These are phyloP conservation scores for Castanopsis chinensis DNA, from an alignment of 306 rosid species.

Conservation along the genomic window DNA sequence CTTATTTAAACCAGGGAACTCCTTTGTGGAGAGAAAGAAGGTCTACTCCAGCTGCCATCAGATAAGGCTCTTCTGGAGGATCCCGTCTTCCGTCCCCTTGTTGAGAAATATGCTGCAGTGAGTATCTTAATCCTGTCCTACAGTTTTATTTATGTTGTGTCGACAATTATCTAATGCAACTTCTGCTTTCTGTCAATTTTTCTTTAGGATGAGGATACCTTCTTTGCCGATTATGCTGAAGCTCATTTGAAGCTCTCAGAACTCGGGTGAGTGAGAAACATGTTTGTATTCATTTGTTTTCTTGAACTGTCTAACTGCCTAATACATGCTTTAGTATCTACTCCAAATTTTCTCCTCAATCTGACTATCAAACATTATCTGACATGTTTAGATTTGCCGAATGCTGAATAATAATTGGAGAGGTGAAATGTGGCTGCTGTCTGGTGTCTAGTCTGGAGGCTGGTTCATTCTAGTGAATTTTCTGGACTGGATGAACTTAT, in stretches of 20 bases:
- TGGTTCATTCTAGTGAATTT: conserved; percentile 7
- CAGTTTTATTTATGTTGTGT: not conserved
- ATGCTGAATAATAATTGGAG: conserved; percentile 1
- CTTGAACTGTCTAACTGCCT: not conserved
- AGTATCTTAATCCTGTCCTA: not conserved
- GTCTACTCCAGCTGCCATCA: conserved; percentile 48
- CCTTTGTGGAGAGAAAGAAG: conserved; percentile 38
- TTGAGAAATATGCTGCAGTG: conserved; percentile 56
- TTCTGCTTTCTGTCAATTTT: conserved; percentile 1
- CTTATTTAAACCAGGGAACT: conserved; percentile 30
- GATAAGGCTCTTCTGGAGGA: conserved; percentile 63
- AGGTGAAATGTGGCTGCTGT: not conserved
- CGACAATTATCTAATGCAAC: not conserved
- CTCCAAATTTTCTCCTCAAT: not conserved
- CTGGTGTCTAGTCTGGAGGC: not conserved
- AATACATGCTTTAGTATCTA: not conserved
- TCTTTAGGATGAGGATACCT: conserved; percentile 45
- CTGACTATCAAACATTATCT: not conserved
- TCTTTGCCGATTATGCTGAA: conserved; percentile 49
- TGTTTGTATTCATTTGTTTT: not conserved
- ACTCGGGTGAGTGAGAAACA: conserved; percentile 45
- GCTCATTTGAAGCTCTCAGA: conserved; percentile 55
- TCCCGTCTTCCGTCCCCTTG: conserved; percentile 54
- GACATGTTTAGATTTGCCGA: conserved; percentile 29
- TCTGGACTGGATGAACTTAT: not conserved